A percentile compares a stretch with the other conserved stretches of the same genome.
phyloP scores from a whole-genome alignment of 306 rosid species.

The Pterocarpus santalinus region DNA sequence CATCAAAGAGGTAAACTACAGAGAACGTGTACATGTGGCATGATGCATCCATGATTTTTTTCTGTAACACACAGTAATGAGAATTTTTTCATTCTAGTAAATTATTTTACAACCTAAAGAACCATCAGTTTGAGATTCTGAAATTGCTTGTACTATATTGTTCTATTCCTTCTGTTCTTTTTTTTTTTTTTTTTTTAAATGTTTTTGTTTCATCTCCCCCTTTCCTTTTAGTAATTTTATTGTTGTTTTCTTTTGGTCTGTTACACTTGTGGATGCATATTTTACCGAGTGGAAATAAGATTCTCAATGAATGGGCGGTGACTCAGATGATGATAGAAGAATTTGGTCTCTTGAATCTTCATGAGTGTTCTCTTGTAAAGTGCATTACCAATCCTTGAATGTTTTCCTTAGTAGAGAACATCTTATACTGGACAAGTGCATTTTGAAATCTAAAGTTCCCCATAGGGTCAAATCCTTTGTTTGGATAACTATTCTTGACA shows the following conservation, averaged over 20 bases:
- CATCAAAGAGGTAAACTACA: conserved; percentile 69
- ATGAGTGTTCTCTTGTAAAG: neutral
- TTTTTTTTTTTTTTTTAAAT: neutral
- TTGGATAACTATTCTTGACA: neutral
- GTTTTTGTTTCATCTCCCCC: neutral
- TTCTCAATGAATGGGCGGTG: neutral
- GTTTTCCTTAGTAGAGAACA: neutral
- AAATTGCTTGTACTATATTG: conserved; percentile 13
- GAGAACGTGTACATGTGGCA: neutral
- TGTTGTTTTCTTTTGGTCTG: conserved; percentile 16
- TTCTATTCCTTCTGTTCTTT: neutral
- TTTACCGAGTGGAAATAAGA: conserved; percentile 1
- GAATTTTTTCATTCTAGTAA: neutral
- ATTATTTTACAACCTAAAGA: conserved; percentile 7
- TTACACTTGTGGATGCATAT: conserved; percentile 32
- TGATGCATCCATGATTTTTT: conserved; percentile 14
- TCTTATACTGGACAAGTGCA: too few relatives aligned
- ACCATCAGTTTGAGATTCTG: conserved; percentile 35
- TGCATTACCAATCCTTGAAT: neutral
- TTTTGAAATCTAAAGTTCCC: neutral
- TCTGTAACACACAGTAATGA: neutral
- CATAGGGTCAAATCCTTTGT: neutral
- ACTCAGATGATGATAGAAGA: neutral
- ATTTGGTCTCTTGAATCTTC: neutral
- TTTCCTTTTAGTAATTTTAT: conserved; percentile 7